Evolutionary conservation across 2,329 filamentous ascomycete genomes (phyloP).

Genomic region (Talaromyces islandicus): DNA sequence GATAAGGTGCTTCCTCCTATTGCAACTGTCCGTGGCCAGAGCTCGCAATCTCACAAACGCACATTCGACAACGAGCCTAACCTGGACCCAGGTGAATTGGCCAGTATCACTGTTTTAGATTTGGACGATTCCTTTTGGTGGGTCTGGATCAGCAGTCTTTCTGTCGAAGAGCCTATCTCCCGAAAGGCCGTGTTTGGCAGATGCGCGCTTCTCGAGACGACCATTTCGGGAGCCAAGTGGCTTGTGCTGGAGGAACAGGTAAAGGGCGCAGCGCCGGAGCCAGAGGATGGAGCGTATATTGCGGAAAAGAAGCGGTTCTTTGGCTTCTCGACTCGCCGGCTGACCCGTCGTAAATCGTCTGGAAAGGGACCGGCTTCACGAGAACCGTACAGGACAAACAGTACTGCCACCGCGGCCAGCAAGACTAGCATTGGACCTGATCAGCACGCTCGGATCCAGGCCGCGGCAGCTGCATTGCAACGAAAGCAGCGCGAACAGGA

Average conservation of each 20-base stretch:
- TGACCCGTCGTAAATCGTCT: constrained; percentile 65
- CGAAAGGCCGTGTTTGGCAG: constrained; percentile 91
- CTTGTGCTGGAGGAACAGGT: constrained; percentile 94
- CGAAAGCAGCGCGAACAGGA: constrained; percentile 57
- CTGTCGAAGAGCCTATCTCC: constrained; percentile 76
- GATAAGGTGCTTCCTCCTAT: constrained; percentile 89
- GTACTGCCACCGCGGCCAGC: constrained; percentile 54
- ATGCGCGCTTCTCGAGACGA: constrained; percentile 86
- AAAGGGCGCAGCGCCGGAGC: constrained; percentile 82
- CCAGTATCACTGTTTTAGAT: constrained; percentile 79
- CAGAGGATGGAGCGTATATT: constrained; percentile 79
- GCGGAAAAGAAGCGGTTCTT: constrained; percentile 95
- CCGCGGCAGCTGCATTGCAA: constrained; percentile 78
- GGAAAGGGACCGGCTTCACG: constrained; percentile 52
- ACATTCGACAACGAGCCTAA: constrained; percentile 61
- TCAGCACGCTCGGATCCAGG: constrained; percentile 88
- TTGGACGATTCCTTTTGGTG: constrained; percentile 98
- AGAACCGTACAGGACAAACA: constrained; percentile 47
- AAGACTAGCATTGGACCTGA: constrained; percentile 83
- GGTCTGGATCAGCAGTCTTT: constrained; percentile 98
- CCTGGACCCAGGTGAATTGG: constrained; percentile 86
- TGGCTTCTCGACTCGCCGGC: constrained; percentile 67
- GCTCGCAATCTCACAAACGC: constrained; percentile 77
- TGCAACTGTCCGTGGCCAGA: constrained; percentile 62
- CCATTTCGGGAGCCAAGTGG: constrained; percentile 76